phyloP scores from a whole-genome alignment of 2,329 filamentous ascomycete genomes.

The Colletotrichum theobromicola region DNA sequence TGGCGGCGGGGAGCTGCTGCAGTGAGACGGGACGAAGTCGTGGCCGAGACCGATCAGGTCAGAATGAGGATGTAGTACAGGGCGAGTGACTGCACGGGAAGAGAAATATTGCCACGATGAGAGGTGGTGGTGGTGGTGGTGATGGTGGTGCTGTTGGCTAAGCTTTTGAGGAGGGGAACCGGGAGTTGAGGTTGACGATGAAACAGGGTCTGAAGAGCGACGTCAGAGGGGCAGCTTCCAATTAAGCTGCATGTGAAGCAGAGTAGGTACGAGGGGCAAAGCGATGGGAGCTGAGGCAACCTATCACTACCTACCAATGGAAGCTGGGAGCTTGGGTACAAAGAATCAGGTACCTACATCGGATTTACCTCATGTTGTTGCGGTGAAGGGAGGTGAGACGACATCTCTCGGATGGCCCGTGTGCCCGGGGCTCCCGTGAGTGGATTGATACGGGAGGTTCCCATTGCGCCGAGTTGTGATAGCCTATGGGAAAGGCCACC shows the following conservation, averaged over 20 bases:
- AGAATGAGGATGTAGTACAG: background rate
- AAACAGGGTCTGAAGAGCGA: constrained; percentile 13
- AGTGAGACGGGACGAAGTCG: background rate
- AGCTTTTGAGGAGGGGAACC: constrained; percentile 17
- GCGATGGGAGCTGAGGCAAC: background rate
- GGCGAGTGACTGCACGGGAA: background rate
- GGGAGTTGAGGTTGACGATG: constrained; percentile 7
- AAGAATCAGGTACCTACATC: background rate
- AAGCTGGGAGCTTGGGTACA: background rate
- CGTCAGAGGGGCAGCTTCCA: constrained; percentile 15
- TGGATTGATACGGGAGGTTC: background rate
- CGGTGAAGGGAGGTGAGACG: constrained; percentile 17
- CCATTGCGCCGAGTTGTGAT: background rate
- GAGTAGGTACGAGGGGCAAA: background rate
- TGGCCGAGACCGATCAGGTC: background rate
- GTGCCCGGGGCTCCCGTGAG: constrained; percentile 6
- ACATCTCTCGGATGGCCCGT: constrained; percentile 11
- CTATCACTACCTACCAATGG: background rate
- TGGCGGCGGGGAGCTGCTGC: constrained; percentile 23
- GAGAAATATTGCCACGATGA: background rate
- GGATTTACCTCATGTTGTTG: constrained; percentile 2
- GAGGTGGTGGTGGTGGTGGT: background rate
- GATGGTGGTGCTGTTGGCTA: background rate
- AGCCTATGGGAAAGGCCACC: background rate
- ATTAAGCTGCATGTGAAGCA: background rate